Evolutionary conservation across 805 yeast genomes (phyloP), one percentile per base, ranked within the genome.

Genomic region (Ogataea glucozyma): DNA sequence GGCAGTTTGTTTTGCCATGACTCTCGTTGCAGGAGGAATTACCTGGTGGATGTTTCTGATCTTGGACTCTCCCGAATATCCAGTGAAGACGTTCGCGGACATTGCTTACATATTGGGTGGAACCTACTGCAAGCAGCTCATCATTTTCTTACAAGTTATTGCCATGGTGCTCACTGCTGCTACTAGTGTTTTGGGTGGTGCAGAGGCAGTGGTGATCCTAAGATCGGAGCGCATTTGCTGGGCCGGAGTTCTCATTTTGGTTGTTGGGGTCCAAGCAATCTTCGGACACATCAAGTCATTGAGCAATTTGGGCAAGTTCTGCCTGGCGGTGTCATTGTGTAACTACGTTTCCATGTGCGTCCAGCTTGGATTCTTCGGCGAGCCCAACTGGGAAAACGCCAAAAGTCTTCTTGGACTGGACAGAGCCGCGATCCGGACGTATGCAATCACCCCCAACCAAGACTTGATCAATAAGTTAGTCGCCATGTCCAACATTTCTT

Each of bases 131-230:
- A 61, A 67, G 38, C 53, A 54, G 41, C 44, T 56, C 16, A 56
- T 65, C 26, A 71, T 64, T 38, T 44, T 56, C 23, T 52, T 72
- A 21, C 76, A 72, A 50, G 55, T 61, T 35, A 44, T 70, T 27
- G 75, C 71, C 51, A 54, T 72, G 62, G 54, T 71, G 26, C 56
- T 71, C 44, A 71, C 69, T 38, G 72, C 72, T 14, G 74, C 75
- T 6, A 61, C 66, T 21, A 53, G 65, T 33, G 56, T 66, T 36
- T 56, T 72, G 18, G 65, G 69, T 14, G 62, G 67, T 36, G 75
- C 71, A 13, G 70, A 67, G 48, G 66, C 70, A 24, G 62, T 72
- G 24, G 62, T 69, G 4, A 71, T 72, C 50, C 48, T 67, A 56
- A 57, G 61, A 29, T 46, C 49, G 19, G 62, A 51, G 32, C 51